phyloP scores from a whole-genome alignment of 345 rosid species.

The Excoecaria agallocha region DNA sequence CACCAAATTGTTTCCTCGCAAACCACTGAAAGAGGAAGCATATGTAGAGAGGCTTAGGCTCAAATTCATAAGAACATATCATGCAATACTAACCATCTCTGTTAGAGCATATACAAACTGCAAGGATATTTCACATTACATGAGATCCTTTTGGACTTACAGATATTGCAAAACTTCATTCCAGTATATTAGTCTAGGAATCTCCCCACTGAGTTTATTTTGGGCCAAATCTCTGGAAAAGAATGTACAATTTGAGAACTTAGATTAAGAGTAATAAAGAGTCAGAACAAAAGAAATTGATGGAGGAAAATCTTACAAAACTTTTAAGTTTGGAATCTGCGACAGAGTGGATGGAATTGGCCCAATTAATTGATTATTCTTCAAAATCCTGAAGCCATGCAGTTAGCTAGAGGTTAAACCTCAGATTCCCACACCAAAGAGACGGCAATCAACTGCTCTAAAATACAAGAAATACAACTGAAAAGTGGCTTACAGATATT shows the following conservation, averaged over 20 bases:
- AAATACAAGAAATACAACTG: neutral
- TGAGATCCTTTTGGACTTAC: conserved; percentile 45
- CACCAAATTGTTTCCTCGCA: conserved; percentile 89
- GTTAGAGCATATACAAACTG: neutral
- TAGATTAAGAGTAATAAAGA: neutral
- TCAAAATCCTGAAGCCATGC: conserved; percentile 49
- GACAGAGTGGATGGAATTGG: conserved; percentile 89
- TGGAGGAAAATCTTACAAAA: conserved; percentile 52
- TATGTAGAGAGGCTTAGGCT: neutral
- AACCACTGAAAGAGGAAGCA: conserved; percentile 45
- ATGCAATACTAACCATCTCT: neutral
- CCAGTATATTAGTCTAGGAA: conserved; percentile 98
- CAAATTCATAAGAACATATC: conserved; percentile 10
- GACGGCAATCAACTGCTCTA: neutral
- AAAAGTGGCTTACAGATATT: conserved; percentile 55
- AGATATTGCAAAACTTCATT: conserved; percentile 96
- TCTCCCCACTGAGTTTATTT: conserved; percentile 85
- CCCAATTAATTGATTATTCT: conserved; percentile 85
- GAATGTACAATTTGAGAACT: neutral
- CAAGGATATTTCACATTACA: neutral
- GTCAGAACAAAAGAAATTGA: neutral
- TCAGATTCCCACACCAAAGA: neutral
- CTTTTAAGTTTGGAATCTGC: conserved; percentile 88
- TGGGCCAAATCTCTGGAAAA: conserved; percentile 80
- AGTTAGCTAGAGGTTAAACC: neutral